phyloP scores from a whole-genome alignment of 1,139 yeast species.

The Suhomyces ambrosiae region DNA sequence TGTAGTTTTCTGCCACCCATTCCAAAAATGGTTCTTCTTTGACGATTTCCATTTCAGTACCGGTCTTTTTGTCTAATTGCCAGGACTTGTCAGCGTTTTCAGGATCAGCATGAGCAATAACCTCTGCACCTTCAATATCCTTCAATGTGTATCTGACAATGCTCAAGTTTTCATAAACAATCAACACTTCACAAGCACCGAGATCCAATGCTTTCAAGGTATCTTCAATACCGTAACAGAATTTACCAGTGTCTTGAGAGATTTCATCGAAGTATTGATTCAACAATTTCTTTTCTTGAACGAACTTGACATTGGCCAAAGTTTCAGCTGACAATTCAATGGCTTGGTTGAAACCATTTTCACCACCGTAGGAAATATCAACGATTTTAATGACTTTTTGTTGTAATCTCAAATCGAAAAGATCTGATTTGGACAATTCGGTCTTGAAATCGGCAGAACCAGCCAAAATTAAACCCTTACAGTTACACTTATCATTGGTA shows the following conservation, averaged over 20 bases:
- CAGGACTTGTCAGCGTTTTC: slow-evolving; percentile 74
- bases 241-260: slow-evolving; percentile 94
- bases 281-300: slow-evolving; percentile 95
- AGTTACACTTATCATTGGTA: slow-evolving; percentile 88
- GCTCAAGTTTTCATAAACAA: slow-evolving; percentile 90
- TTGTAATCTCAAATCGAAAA: slow-evolving; percentile 87
- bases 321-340: slow-evolving; percentile 97
- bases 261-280: slow-evolving; percentile 93
- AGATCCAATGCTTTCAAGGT: slow-evolving; percentile 93
- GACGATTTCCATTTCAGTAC: slow-evolving; percentile 83
- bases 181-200: slow-evolving; percentile 92
- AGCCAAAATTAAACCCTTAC: slow-evolving; percentile 90
- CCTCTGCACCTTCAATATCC: slow-evolving; percentile 78
- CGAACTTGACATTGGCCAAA: slow-evolving; percentile 92
- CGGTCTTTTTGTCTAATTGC: slow-evolving; percentile 80
- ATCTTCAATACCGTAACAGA: slow-evolving; percentile 96
- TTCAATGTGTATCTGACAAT: slow-evolving; percentile 81
- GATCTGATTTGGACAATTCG: slow-evolving; percentile 87
- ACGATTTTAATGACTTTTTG: slow-evolving; percentile 89
- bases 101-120: slow-evolving; percentile 73
- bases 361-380: slow-evolving; percentile 98
- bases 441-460: slow-evolving; percentile 99
- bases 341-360: slow-evolving; percentile 98
- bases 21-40: slow-evolving; percentile 85
- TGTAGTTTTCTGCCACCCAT: slow-evolving; percentile 97